Conservation (phyloP, 345 rosid genomes). For the Syzygium oleosum region DNA sequence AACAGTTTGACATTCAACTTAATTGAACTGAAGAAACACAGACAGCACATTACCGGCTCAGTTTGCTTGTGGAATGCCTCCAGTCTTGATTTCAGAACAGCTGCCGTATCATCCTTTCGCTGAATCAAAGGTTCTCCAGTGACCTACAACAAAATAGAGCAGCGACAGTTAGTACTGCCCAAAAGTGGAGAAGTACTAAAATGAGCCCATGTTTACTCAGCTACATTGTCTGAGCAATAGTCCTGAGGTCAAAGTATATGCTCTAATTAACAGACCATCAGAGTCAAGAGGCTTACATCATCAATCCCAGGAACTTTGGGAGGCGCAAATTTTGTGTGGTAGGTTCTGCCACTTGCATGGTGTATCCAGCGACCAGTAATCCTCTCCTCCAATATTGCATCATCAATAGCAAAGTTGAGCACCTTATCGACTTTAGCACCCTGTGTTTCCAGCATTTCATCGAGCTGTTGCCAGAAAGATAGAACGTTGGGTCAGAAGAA, state of each 20-base stretch:
- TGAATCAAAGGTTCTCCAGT: constrained; percentile 93
- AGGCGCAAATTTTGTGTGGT: constrained; percentile 88
- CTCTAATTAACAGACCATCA: not conserved
- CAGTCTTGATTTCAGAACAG: constrained; percentile 89
- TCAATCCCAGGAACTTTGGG: constrained; percentile 79
- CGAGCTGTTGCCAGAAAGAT: constrained; percentile 47
- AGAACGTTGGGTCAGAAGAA: not conserved
- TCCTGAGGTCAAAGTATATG: not conserved
- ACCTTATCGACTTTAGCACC: constrained; percentile 80
- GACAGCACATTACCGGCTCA: constrained; percentile 48
- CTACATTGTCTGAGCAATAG: not conserved
- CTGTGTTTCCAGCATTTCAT: constrained; percentile 85
- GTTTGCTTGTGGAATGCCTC: constrained; percentile 93
- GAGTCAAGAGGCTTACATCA: constrained; percentile 56
- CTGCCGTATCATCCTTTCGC: constrained; percentile 91
- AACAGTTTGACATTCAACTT: not conserved
- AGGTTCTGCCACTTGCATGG: constrained; percentile 92
- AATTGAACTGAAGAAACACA: not conserved
- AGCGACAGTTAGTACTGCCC: not conserved
- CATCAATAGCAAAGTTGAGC: constrained; percentile 88
- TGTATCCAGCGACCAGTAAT: constrained; percentile 99
- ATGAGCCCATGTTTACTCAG: not conserved
- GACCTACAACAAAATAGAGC: constrained; percentile 31
- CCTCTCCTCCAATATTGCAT: constrained; percentile 91
- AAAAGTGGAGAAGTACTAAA: not conserved